Conservation (phyloP, 805 yeast genomes). For the Komagataella ulmi region DNA sequence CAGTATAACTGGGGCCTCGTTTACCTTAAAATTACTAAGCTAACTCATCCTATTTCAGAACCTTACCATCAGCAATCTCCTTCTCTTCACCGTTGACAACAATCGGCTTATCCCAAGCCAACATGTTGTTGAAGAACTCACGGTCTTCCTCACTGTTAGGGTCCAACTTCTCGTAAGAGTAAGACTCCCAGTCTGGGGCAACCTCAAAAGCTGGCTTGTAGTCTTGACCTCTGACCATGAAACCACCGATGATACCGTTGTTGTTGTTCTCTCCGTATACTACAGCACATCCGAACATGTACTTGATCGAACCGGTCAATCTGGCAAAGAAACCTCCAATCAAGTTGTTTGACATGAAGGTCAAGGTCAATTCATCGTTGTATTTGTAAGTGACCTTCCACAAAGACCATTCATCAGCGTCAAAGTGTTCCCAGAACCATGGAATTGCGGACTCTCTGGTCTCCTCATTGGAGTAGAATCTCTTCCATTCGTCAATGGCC, state of each 20-base stretch:
- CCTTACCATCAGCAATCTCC: conserved; percentile 96
- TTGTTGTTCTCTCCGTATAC: conserved; percentile 98
- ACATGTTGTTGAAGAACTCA: conserved; percentile 76
- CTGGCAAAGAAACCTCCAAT: conserved; percentile 98
- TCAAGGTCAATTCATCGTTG: conserved; percentile 92
- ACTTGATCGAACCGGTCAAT: conserved; percentile 82
- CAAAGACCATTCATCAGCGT: conserved; percentile 87
- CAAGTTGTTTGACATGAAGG: conserved; percentile 97
- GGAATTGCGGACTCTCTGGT: conserved; percentile 91
- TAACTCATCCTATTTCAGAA: conserved; percentile 53
- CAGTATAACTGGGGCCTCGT: background rate
- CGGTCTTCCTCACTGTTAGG: conserved; percentile 62
- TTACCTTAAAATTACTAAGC: background rate
- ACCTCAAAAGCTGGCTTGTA: conserved; percentile 85
- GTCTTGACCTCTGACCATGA: conserved; percentile 93
- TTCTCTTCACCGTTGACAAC: conserved; percentile 61
- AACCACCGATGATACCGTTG: conserved; percentile 94
- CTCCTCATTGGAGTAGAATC: conserved; percentile 92
- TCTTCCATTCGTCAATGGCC: conserved; percentile 87
- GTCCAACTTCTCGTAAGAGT: conserved; percentile 72
- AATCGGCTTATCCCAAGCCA: conserved; percentile 98
- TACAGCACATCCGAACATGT: conserved; percentile 84
- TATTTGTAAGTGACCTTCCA: conserved; percentile 95
- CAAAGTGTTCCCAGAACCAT: conserved; percentile 91
- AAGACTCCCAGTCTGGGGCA: conserved; percentile 99